Evolutionary conservation across 2,329 filamentous ascomycete genomes (phyloP).

Genomic region (Aspergillus sp.): DNA sequence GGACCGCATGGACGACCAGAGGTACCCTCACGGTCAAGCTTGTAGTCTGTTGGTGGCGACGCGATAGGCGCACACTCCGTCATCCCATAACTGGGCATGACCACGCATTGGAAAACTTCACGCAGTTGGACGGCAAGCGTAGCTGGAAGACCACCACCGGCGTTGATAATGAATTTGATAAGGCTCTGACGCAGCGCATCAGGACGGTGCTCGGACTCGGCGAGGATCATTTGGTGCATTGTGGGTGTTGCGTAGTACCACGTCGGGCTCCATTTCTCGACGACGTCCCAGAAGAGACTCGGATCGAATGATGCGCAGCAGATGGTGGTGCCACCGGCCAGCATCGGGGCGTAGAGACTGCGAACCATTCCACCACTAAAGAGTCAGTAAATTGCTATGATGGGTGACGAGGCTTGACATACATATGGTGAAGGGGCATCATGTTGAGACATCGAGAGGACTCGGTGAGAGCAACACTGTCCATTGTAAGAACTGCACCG

Average conservation of each 20-base stretch:
- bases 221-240: slow-evolving; percentile 57
- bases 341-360: slow-evolving; percentile 56
- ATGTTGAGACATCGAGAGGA: slow-evolving; percentile 53
- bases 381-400: not conserved
- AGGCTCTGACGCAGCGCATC: slow-evolving; percentile 44
- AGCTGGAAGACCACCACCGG: slow-evolving; percentile 55
- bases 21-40: slow-evolving; percentile 53
- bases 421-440: slow-evolving; percentile 61
- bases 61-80: slow-evolving; percentile 62
- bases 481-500: slow-evolving; percentile 46
- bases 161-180: slow-evolving; percentile 57
- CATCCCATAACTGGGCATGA: slow-evolving; percentile 61
- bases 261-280: slow-evolving; percentile 49
- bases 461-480: not conserved
- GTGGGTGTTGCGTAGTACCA: slow-evolving; percentile 62
- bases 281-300: slow-evolving; percentile 57
- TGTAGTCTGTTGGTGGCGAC: slow-evolving; percentile 55
- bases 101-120: slow-evolving; percentile 52
- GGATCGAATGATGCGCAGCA: slow-evolving; percentile 57
- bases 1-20: slow-evolving; percentile 55
- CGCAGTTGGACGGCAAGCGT: slow-evolving; percentile 51
- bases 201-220: slow-evolving; percentile 43
- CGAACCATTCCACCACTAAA: slow-evolving; percentile 53
- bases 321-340: slow-evolving; percentile 55
- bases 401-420: slow-evolving; percentile 26